These are phyloP conservation scores for Tillandsia fasciculata DNA, from an alignment of 176 grass and related monocot genomes.

Conservation along the genomic window DNA sequence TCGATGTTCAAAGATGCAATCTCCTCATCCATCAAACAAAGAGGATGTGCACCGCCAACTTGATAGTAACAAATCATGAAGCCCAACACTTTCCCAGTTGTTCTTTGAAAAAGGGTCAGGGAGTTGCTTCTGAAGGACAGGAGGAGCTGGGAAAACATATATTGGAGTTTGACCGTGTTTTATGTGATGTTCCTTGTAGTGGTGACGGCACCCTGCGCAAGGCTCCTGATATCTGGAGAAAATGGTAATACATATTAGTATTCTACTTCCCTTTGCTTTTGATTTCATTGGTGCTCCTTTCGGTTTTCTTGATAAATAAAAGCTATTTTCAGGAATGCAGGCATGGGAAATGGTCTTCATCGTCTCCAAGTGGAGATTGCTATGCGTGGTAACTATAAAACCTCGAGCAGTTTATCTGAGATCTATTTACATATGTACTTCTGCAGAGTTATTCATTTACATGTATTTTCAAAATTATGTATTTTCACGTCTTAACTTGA, in stretches of 20 bases:
- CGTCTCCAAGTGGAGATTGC: constrained; percentile 91
- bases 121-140: constrained; percentile 27
- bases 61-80: constrained; percentile 97
- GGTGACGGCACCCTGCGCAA: constrained; percentile 96
- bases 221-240: constrained; percentile 99
- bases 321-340: constrained; percentile 68
- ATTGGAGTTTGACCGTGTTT: constrained; percentile 73
- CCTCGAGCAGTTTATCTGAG: background rate
- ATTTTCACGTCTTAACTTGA: constrained; percentile 5
- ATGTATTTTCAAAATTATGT: background rate
- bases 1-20: constrained; percentile 98
- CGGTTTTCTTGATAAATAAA: constrained; percentile 15
- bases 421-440: no score
- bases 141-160: constrained; percentile 24
- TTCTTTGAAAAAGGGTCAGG: constrained; percentile 36
- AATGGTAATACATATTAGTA: constrained; percentile 45
- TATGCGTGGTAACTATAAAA: constrained; percentile 64
- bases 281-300: constrained; percentile 1
- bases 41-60: constrained; percentile 93
- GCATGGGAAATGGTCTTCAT: constrained; percentile 91
- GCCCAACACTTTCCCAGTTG: constrained; percentile 88
- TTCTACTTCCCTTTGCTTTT: background rate
- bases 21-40: constrained; percentile 98
- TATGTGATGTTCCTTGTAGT: constrained; percentile 97
- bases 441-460: no score